Evolutionary conservation across 2,329 filamentous ascomycete genomes (phyloP), one percentile per base, ranked within the genome.

Genomic region (Colletotrichum melonis): DNA sequence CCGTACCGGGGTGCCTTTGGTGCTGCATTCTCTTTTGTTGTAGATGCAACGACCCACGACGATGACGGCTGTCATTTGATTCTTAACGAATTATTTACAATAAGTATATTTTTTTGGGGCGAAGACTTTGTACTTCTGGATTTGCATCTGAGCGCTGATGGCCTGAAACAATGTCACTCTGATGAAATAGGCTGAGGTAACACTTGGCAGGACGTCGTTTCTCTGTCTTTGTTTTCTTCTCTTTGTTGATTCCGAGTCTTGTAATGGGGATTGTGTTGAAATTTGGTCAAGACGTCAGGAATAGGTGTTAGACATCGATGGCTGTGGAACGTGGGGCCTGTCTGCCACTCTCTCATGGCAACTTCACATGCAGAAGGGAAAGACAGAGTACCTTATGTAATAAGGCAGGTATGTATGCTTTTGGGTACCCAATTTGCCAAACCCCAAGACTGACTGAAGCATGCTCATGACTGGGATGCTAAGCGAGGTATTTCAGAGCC

Each of bases 61-160:
- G 63, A 42, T 56, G 49, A 55, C 24, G 22, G 24, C 56, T 54
- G 68, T 56, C 56, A 55, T 24, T 24, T 35, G 38, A 49, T 71
- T 62, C 55, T 57, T 42, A 60, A 58, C n/a, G 24, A 38, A 38
- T 9, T 56, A 65, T 57, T 46, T 5, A 65, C 46, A 57, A 38
- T 24, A n/a, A 55, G 55, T 52, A 28, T 46, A 28, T 42, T n/a
- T 46, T 52, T 30, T 32, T n/a, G 4, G 30, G 32, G 22, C 16
- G 26, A 1, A 14, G 38, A 32, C 22, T 19, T n/a, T 16, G 8
- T 11, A 49, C 38, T 3, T 64, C 28, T n/a, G 28, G 11, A 7
- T 46, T 46, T 28, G 11, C 32, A 63, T 63, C 38, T 35, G 22
- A 35, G 46, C 46, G 26, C n/a, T 22, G 19, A 42, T 30, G 38